Evolutionary conservation across 1,284 basidiomycete genomes (phyloP), one percentile per base, ranked within the genome.

Genomic region (Peniophora sp.): DNA sequence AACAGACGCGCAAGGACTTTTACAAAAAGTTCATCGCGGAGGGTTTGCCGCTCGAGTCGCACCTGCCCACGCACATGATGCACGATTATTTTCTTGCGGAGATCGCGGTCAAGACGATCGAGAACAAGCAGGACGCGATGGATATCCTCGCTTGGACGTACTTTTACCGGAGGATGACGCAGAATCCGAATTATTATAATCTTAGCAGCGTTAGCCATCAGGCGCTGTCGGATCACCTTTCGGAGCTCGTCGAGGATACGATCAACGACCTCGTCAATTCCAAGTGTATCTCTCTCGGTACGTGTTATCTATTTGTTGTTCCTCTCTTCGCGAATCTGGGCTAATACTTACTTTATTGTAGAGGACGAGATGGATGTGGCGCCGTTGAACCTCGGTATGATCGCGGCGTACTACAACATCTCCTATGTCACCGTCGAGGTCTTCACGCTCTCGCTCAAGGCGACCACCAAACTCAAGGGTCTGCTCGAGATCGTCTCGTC

Each of bases 71-170:
- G 1, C 83, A 89, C 65, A 78, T 88, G 64, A 73, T 92, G 6
- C 95, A 98, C 62, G 97, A 99, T 67, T 97, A 97, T 67, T 97
- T 99, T 83, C 81, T 99, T 55, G 92, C 96, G 1, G 97, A 99
- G 70, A 97, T 99, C 58, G 95, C 95, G 11, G 92, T 97, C 25
- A 94, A 94, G 73, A 99, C 96, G 2, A 97, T 99, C 55, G 95
- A 98, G 72, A 97, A 96, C 70, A 97, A 97, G 74, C 94, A 97
- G 69, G 93, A 93, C 65, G 92, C 92, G 0, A 92, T 93, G 79
- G 92, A 96, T 66, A 93, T 94, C 58, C 68, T 95, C 54, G 96
- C 92, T 0, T 96, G 92, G 92, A 92, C 92, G 22, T 92, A 89
- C 69, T 97, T 98, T 77, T 99, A 98, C 70, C 83, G 96, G 25